A percentile compares a stretch with the other conserved stretches of the same genome.
These are phyloP conservation scores for Beauveria asiatica DNA, from an alignment of 2,329 filamentous ascomycete species.

Conservation along the genomic window DNA sequence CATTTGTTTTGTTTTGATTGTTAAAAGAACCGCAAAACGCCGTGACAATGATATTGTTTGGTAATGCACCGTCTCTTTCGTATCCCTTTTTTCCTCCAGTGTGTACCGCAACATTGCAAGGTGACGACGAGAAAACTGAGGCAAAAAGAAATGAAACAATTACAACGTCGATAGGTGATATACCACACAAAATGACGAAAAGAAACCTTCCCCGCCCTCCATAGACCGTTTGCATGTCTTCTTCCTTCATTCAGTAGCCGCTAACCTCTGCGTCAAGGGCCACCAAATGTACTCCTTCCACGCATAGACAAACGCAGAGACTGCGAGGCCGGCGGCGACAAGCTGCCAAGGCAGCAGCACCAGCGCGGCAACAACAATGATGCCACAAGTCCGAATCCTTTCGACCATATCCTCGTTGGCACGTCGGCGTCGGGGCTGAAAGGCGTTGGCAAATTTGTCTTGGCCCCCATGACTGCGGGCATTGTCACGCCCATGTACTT, in stretches of 20 bases:
- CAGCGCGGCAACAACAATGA: slow-evolving; percentile 32
- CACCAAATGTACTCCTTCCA: slow-evolving; percentile 21
- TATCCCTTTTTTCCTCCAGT: not conserved
- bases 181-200: not conserved
- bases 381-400: slow-evolving; percentile 33
- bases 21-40: slow-evolving; percentile 9
- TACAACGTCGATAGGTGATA: not conserved
- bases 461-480: not conserved
- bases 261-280: not conserved
- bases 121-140: not conserved
- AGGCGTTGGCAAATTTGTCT: not conserved
- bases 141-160: not conserved
- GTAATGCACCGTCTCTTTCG: slow-evolving; percentile 5
- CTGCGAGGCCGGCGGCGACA: slow-evolving; percentile 27
- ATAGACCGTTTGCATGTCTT: not conserved
- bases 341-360: slow-evolving; percentile 40
- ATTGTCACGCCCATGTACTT: not conserved
- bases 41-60: slow-evolving; percentile 10
- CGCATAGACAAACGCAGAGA: slow-evolving; percentile 32
- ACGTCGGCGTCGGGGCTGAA: slow-evolving; percentile 19
- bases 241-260: not conserved
- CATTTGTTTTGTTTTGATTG: slow-evolving; percentile 1
- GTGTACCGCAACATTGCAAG: not conserved
- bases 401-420: slow-evolving; percentile 31
- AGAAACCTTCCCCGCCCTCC: not conserved